phyloP scores from a whole-genome alignment of 306 rosid species.

The Prinsepia uniflora region DNA sequence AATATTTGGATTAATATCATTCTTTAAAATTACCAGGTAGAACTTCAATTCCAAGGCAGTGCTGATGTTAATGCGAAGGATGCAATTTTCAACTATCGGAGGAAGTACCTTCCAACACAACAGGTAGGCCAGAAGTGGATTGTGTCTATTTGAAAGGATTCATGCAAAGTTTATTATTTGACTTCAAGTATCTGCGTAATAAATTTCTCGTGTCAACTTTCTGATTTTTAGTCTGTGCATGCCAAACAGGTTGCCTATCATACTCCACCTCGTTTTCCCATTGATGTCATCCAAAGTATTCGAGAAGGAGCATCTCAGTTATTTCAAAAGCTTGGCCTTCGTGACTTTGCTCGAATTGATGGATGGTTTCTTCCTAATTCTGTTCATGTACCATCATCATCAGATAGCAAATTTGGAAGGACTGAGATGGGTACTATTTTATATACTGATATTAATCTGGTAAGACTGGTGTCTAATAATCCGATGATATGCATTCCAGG shows the following conservation, averaged over 20 bases:
- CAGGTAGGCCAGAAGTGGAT: constrained; percentile 49
- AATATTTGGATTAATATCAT: constrained; percentile 14
- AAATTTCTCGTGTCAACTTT: constrained; percentile 9
- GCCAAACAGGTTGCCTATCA: constrained; percentile 77
- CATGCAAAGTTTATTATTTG: constrained; percentile 12
- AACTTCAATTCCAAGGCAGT: constrained; percentile 60
- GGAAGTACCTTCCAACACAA: constrained; percentile 96
- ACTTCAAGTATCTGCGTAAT: constrained; percentile 6
- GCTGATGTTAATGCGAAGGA: constrained; percentile 73
- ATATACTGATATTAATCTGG: constrained; percentile 93
- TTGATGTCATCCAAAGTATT: constrained; percentile 66
- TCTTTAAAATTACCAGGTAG: constrained; percentile 57
- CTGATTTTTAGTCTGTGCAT: constrained; percentile 28
- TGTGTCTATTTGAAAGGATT: background rate
- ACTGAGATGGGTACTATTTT: constrained; percentile 64
- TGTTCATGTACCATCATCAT: constrained; percentile 35
- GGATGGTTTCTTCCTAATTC: constrained; percentile 90
- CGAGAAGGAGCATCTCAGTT: constrained; percentile 79
- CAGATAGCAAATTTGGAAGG: constrained; percentile 56
- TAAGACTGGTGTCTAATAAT: constrained; percentile 34
- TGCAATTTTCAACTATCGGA: constrained; percentile 90
- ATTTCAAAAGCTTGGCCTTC: constrained; percentile 59
- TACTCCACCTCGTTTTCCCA: constrained; percentile 88
- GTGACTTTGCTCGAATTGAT: constrained; percentile 92
- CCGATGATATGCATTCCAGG: constrained; percentile 16